Evolutionary conservation across 1,284 basidiomycete species (phyloP), one percentile per base, ranked within the genome.

Genomic region (Trichosporon coremiiforme): DNA sequence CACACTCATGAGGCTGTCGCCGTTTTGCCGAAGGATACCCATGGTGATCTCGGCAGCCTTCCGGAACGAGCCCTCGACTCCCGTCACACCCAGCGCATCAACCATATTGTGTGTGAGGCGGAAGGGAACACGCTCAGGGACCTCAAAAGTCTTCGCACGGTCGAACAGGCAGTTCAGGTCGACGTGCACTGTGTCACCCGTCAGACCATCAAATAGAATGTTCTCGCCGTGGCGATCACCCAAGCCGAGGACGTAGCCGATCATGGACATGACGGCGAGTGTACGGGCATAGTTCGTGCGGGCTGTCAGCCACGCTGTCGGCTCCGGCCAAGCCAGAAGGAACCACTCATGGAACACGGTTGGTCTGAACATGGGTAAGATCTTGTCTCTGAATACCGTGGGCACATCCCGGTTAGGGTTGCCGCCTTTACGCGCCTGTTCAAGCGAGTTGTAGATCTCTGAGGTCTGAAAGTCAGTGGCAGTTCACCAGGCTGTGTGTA

Each of bases 111-210:
- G 93, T 4, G 97, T 98, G 55, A 99, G 86, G 66, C 97, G 88
- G 86, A 99, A 99, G 0, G 97, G 96, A 0, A 99, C 94, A 36
- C 90, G 87, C 81, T 99, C 97, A 0, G 94, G 92, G 1, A 93
- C 91, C 77, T 96, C 94, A 63, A 99, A 87, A 2, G 88, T 88
- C 84, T 92, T 93, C 0, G 93, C 95, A 87, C 94, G 96, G 76
- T 99, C 97, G 77, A 99, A 99, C 12, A 99, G 86, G 84, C 95
- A 98, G 81, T 99, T 98, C 77, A 99, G 94, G 83, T 99, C 97
- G 64, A 99, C 95, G 76, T 99, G 97, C 2, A 99, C 91, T 2
- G 92, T 89, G 79, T 98, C 95, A 3, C 97, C 97, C 0, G 90
- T 91, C 70, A 90, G 90, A 1, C 87, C 88, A 78, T 99, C 97